These are phyloP conservation scores for Mallotus repandus DNA, from an alignment of 441 rosid genomes.

Conservation along the genomic window DNA sequence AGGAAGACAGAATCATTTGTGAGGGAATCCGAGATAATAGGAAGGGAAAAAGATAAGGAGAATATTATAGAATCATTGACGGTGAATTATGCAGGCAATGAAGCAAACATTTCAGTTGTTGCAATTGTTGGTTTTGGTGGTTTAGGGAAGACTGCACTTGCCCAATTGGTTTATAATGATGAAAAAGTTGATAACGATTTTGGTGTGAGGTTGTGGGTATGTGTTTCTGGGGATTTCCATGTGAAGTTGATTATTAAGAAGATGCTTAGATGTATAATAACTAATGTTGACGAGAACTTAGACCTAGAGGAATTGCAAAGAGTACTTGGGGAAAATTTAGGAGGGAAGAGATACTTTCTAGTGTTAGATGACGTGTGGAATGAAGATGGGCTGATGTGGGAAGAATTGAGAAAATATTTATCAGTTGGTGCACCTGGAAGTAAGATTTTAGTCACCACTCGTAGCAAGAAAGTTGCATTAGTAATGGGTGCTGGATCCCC, in stretches of 20 bases:
- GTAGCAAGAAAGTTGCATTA: slow-evolving; percentile 19
- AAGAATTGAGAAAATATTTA: slow-evolving; percentile 2
- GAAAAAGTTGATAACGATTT: slow-evolving; percentile 16
- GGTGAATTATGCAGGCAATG: too few relatives aligned
- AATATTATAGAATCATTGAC: slow-evolving; percentile 4
- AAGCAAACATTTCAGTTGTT: slow-evolving; percentile 16
- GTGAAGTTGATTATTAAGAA: slow-evolving; percentile 14
- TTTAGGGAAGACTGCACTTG: slow-evolving; percentile 36
- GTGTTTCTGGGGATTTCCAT: slow-evolving; percentile 24
- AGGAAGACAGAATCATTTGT: slow-evolving; percentile 21
- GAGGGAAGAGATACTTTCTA: slow-evolving; percentile 25
- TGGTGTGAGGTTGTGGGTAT: slow-evolving; percentile 27
- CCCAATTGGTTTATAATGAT: slow-evolving; percentile 30
- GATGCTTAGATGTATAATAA: slow-evolving; percentile 9
- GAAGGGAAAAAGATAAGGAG: slow-evolving; percentile 33
- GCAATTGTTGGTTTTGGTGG: slow-evolving; percentile 35
- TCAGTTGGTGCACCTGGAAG: slow-evolving; percentile 23
- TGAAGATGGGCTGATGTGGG: slow-evolving; percentile 26
- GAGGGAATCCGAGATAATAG: slow-evolving; percentile 20
- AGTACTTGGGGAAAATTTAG: slow-evolving; percentile 11
- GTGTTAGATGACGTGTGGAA: slow-evolving; percentile 39
- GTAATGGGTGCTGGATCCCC: slow-evolving; percentile 1
- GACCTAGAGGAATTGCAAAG: slow-evolving; percentile 21
- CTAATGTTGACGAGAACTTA: background rate
- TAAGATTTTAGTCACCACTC: slow-evolving; percentile 30